Percentiles rank a stretch among this genome's conserved stretches.
These are phyloP conservation scores for Falciphora oryzae DNA, from an alignment of 2,329 filamentous ascomycete genomes.

Conservation along the genomic window DNA sequence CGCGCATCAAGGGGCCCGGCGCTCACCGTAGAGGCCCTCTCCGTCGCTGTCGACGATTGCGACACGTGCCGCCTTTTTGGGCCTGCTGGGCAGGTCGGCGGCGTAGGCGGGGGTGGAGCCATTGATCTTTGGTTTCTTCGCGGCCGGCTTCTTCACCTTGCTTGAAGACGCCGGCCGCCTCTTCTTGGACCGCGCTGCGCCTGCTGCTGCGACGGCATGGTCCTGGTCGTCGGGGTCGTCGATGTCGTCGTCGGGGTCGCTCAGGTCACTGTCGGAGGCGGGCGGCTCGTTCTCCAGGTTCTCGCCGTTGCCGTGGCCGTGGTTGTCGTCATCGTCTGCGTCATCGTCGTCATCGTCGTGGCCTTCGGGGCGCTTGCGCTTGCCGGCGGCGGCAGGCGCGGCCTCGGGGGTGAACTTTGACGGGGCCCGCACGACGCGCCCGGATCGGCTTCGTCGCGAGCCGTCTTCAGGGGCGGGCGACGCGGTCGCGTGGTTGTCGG, in stretches of 20 bases:
- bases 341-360: slow-evolving; percentile 36
- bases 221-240: slow-evolving; percentile 33
- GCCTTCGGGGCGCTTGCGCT: slow-evolving; percentile 45
- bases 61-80: slow-evolving; percentile 50
- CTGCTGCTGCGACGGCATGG: slow-evolving; percentile 33
- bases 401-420: slow-evolving; percentile 54
- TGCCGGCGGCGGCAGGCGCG: slow-evolving; percentile 37
- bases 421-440: slow-evolving; percentile 59
- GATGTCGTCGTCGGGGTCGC: slow-evolving; percentile 32
- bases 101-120: slow-evolving; percentile 39
- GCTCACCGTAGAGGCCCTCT: slow-evolving; percentile 51
- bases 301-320: not conserved
- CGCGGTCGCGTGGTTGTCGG: slow-evolving; percentile 50
- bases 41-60: slow-evolving; percentile 45
- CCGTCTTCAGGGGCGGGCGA: slow-evolving; percentile 43
- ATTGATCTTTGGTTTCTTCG: slow-evolving; percentile 61
- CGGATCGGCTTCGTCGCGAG: slow-evolving; percentile 58
- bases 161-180: slow-evolving; percentile 35
- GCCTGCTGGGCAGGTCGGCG: slow-evolving; percentile 43
- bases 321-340: slow-evolving; percentile 14
- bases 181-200: slow-evolving; percentile 24
- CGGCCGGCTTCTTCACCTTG: slow-evolving; percentile 49
- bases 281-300: slow-evolving; percentile 40
- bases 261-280: slow-evolving; percentile 25
- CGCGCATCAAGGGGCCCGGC: not conserved